phyloP scores from a whole-genome alignment of 305 asterid genomes.

The Solanum hybrid region DNA sequence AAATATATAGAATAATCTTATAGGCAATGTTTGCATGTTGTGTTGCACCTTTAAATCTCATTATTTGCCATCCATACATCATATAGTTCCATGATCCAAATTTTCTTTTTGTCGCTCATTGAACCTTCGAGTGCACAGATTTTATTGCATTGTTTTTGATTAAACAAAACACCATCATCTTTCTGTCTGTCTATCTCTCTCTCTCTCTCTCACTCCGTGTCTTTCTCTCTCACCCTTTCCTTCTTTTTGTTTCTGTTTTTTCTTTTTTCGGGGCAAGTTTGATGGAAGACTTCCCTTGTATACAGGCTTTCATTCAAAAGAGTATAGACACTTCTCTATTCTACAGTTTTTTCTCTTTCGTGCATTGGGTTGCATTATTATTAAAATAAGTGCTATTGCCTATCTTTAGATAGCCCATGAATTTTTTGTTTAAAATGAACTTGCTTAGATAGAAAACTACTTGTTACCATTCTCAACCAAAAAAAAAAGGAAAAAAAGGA shows the following conservation, averaged over 20 bases:
- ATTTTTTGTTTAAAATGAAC: not conserved
- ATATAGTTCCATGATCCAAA: not conserved
- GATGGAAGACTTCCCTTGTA: not conserved
- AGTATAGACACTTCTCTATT: not conserved
- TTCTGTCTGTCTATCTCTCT: not conserved
- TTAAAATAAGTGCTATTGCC: not conserved
- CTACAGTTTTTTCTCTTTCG: not conserved
- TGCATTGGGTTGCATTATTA: not conserved
- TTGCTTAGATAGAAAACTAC: not conserved
- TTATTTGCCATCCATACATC: not conserved
- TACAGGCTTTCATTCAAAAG: not conserved
- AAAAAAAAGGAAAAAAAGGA: not conserved
- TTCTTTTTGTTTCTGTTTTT: not conserved
- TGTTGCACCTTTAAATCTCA: not conserved
- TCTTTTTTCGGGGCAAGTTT: not conserved
- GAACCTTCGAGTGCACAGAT: not conserved
- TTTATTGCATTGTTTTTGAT: not conserved
- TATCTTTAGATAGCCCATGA: not conserved
- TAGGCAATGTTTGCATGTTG: not conserved
- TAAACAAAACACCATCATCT: not conserved
- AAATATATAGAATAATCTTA: not conserved
- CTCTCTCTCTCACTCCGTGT: not conserved
- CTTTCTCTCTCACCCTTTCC: not conserved
- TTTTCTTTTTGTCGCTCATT: not conserved
- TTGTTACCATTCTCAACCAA: not conserved